Conservation (phyloP, 2,329 filamentous ascomycete genomes). For the Chaetomium globosum region DNA sequence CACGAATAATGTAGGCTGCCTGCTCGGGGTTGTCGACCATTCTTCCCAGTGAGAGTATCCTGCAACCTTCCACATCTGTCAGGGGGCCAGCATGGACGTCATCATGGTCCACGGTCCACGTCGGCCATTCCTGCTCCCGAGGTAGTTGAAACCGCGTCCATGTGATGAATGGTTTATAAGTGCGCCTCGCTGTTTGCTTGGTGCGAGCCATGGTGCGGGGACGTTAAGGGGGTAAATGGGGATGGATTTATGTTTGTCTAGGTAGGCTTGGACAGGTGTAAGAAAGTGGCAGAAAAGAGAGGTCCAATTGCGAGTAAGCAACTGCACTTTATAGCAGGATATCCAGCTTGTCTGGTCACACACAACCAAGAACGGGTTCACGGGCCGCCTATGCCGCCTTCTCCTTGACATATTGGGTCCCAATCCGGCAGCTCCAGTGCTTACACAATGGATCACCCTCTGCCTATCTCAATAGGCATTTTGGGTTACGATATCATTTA, state of each 20-base stretch:
- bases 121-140: conserved; percentile 34
- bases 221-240: background rate
- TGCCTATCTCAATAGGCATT: too few species aligned
- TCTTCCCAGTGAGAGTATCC: conserved; percentile 27
- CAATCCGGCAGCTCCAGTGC: too few species aligned
- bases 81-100: conserved; percentile 33
- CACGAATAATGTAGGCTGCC: conserved; percentile 33
- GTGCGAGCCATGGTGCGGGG: conserved; percentile 17
- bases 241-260: background rate
- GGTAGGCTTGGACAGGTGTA: background rate
- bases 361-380: too few species aligned
- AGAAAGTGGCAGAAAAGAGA: too few species aligned
- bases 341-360: too few species aligned
- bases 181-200: conserved; percentile 13
- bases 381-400: too few species aligned
- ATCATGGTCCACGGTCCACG: conserved; percentile 23
- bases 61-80: conserved; percentile 16
- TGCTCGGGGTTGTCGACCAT: conserved; percentile 33
- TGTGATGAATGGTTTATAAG: conserved; percentile 4
- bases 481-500: too few species aligned
- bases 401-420: too few species aligned
- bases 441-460: too few species aligned
- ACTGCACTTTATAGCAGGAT: too few species aligned
- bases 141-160: conserved; percentile 36
- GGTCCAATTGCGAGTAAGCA: too few species aligned